Percentiles rank a stretch among this genome's conserved stretches.
Evolutionary conservation across 129 eudicot genomes (phyloP).

Genomic region (Cynara cardunculus): DNA sequence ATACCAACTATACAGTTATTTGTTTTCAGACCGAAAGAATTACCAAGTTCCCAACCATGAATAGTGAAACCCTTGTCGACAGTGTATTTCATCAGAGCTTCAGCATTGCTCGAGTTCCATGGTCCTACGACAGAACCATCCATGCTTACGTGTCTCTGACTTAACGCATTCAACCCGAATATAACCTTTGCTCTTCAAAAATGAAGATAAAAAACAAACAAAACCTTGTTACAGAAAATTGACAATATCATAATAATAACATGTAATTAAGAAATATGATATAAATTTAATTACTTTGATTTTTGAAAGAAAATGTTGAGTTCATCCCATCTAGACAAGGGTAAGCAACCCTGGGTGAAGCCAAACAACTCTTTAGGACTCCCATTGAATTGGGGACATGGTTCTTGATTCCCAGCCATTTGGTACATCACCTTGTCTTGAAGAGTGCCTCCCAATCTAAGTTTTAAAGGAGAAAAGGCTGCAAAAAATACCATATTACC

Average conservation of each 20-base stretch:
- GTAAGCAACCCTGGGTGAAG: conserved; percentile 67
- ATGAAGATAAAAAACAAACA: conserved; percentile 27
- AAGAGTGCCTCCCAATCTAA: conserved; percentile 92
- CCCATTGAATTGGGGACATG: conserved; percentile 48
- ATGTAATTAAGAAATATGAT: too few species aligned
- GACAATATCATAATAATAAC: conserved; percentile 17
- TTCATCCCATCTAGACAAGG: conserved; percentile 83
- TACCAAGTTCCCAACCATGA: conserved; percentile 92
- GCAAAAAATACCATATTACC: conserved; percentile 19
- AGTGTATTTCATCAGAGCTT: conserved; percentile 50
- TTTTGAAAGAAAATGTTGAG: conserved; percentile 62
- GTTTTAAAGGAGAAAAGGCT: conserved; percentile 89
- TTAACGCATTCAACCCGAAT: conserved; percentile 69
- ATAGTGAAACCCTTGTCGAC: conserved; percentile 48
- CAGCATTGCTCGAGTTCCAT: conserved; percentile 72
- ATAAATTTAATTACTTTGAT: conserved; percentile 50
- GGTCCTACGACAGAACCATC: conserved; percentile 48
- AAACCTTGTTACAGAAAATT: conserved; percentile 34
- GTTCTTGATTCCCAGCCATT: conserved; percentile 28
- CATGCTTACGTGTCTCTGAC: conserved; percentile 35
- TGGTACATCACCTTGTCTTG: conserved; percentile 73
- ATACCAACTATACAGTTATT: background rate
- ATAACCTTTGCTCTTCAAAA: conserved; percentile 51
- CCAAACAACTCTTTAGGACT: conserved; percentile 44
- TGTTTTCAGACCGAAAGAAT: background rate